Evolutionary conservation across 73 alveolate species (phyloP).

Genomic region (Paraurostyla sp.): DNA sequence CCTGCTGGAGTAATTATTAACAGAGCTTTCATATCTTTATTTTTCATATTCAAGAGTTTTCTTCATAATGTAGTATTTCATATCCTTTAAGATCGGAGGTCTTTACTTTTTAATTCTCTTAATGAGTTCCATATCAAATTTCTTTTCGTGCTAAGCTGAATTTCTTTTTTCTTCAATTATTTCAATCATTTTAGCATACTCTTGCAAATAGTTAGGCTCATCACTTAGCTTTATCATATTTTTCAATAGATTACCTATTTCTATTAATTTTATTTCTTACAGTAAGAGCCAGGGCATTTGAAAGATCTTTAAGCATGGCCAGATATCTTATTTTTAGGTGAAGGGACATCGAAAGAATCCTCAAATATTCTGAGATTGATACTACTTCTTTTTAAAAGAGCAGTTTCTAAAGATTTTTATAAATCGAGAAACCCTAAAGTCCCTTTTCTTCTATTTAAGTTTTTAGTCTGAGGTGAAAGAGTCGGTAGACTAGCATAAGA

Average conservation of each 20-base stretch:
- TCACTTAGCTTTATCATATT: constrained; percentile 17
- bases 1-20: neutral
- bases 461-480: too few relatives aligned
- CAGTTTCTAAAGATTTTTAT: neutral
- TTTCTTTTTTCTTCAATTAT: constrained; percentile 8
- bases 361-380: neutral
- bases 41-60: constrained; percentile 5
- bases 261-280: neutral
- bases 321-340: neutral
- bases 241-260: neutral
- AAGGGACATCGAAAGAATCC: neutral
- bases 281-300: constrained; percentile 25
- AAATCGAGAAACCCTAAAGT: neutral
- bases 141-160: neutral
- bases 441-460: too few relatives aligned
- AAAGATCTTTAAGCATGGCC: neutral
- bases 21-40: neutral
- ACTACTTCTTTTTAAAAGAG: neutral
- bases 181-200: neutral
- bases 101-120: neutral
- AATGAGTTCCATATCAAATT: constrained; percentile 10
- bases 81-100: constrained; percentile 13
- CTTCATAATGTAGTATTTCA: constrained; percentile 21
- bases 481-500: too few relatives aligned
- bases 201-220: constrained; percentile 22